Evolutionary conservation across 1,139 yeast genomes (phyloP), one percentile per base, ranked within the genome.

Genomic region (Groenewaldozyma sp.): DNA sequence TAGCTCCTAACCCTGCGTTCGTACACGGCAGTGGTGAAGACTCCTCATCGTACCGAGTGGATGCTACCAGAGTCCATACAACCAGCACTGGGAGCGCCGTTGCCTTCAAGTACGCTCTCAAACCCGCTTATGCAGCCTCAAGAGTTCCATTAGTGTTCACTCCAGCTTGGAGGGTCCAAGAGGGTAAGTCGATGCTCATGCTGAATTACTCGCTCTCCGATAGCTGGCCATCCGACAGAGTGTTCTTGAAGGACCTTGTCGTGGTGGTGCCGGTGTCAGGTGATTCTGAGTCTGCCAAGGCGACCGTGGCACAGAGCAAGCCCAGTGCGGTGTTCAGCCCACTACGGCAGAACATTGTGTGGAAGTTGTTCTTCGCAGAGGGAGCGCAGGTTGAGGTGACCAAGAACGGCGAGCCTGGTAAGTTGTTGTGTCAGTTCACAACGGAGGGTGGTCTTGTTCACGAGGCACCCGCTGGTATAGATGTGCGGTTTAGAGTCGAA

Each of bases 101-200:
- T 26, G 94, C 84, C 0, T 61, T 83, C 53, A 82, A 82, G 56
- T 83, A 82, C 54, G 70, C 81, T 54, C 60, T 77, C 45, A 66
- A 65, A 40, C 57, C 62, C 27, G 58, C 43, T 9, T 14, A 5
- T 4, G 31, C 36, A 1, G 64, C 67, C 34, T 74, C 78, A 11
- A 31, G 46, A 13, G 56, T 61, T 1, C 96, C 96, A n/a, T 60
- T 88, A 22, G 62, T 75, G 22, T 70, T 88, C 36, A 71, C 76
- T 35, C 95, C 95, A 35, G 75, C 82, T 35, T 88, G 97, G 97
- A 80, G 87, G 54, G 80, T 80, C 55, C 95, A 87, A 59, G 70
- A 73, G 18, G 81, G 73, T 43, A 95, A 87, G 62, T 79, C 95
- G 1, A 79, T 94, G 53, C 79, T 88, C 44, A 82, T 87, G 67